Evolutionary conservation across 1,284 basidiomycete genomes (phyloP), one percentile per base, ranked within the genome.

Genomic region (Ceratobasidium sp.): DNA sequence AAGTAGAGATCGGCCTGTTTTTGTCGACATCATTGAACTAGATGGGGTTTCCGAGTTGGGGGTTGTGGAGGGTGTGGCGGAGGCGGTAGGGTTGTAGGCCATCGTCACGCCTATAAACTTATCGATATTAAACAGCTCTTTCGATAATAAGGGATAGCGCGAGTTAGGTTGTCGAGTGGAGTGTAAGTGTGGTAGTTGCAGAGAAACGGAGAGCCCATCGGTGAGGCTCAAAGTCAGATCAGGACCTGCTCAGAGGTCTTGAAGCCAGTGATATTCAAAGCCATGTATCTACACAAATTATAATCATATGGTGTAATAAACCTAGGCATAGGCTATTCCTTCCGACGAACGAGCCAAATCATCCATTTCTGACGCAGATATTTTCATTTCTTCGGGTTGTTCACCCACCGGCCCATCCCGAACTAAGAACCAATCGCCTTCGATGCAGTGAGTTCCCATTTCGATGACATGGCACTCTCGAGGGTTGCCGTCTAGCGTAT

Each of bases 31-130:
- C 83, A 71, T 83, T 81, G 75, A 84, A 82, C 26, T 80, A 73
- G 73, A 78, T 74, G 73, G 76, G 35, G 67, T 78, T n/a, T n/a
- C 55, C 6, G 44, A 32, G 26, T 30, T 72, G 72, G 14, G 74
- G 55, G 49, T 77, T 73, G 35, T 66, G 69, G 9, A 77, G 59
- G 47, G 78, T 64, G 21, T 16, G 21, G 74, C 38, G n/a, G 70
- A 49, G 38, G 63, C 30, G 61, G 75, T 69, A 30, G 80, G 76
- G 1, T 78, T 78, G 75, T 86, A 85, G 11, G 82, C 82, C 77
- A 85, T 85, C 21, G 80, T 79, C n/a, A 86, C 85, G 74, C 84
- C 84, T 81, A 85, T 83, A 75, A 85, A 82, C 74, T 78, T 78
- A 46, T 84, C 80, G 64, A 84, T 81, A 2, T 79, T 78, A 23